Base-by-base conservation (phyloP, 2,329 filamentous ascomycete genomes). In the Waltergamsia citrina region DNA sequence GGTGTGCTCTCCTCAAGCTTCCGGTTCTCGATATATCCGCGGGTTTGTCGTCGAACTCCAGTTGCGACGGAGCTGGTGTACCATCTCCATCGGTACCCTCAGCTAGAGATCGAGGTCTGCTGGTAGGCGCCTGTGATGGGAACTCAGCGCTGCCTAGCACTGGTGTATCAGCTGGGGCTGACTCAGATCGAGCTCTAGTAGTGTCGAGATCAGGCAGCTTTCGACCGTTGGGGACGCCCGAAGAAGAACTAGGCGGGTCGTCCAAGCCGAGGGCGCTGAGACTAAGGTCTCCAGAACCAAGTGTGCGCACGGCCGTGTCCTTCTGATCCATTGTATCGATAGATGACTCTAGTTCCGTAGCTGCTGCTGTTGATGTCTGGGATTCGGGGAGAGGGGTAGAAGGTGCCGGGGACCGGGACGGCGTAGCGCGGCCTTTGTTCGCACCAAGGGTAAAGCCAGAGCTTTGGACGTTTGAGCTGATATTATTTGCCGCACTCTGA, bases 271-370 rank as follows among this genome's bases (percentile, higher is more conserved):
- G 67, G 50, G 94, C 85, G 48, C 85, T 87, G 37, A 96, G 70
- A 53, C 85, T 94, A 31, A 98, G 65, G 50, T 95, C 85, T 5
- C 92, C 92, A 48, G 77, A 78, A 10, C 92, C 92, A 32, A 98
- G 67, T 1, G 92, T 96, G 50, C 90, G 86, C 3, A 95, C 74
- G 2, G 92, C 87, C 10, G 79, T 75, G 44, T 86, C 79, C 47
- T 78, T 83, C 40, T 71, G 70, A 36, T 67, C 67, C 54, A 62
- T 65, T 36, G 45, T 56, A 20, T 34, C 23, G 33, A 48, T 51
- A 33, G 16, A 19, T 28, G 20, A 10, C 12, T 9, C 8, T 10
- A 3, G 32, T 12, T 38, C 35, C 14, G 31, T 28, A 24, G 25
- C 29, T 27, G 24, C 26, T 10, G 28, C 10, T 27, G 15, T 22